Evolutionary conservation across 2,329 filamentous ascomycete genomes (phyloP).

Genomic region (Pseudopithomyces chartarum): DNA sequence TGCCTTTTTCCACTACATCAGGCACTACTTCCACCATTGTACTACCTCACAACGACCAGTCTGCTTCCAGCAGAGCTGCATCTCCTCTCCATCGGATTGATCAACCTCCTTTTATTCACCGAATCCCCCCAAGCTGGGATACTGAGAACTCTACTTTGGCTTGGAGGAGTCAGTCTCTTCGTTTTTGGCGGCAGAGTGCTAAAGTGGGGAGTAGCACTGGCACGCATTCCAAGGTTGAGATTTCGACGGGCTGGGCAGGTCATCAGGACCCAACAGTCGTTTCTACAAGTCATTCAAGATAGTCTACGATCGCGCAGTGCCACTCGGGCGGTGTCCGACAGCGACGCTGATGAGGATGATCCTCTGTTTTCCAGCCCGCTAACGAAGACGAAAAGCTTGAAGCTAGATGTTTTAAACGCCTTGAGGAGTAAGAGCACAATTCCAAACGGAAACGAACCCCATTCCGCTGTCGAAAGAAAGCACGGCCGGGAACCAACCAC

Average conservation of each 20-base stretch:
- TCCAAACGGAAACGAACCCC: slow-evolving; percentile 25
- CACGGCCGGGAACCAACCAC: slow-evolving; percentile 5
- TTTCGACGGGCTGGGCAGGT: slow-evolving; percentile 66
- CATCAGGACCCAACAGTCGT: slow-evolving; percentile 49
- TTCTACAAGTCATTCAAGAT: slow-evolving; percentile 49
- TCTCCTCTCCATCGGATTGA: slow-evolving; percentile 78
- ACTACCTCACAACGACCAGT: slow-evolving; percentile 86
- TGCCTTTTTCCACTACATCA: slow-evolving; percentile 84
- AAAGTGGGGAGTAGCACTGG: slow-evolving; percentile 81
- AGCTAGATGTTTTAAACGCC: slow-evolving; percentile 30
- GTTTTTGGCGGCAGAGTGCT: slow-evolving; percentile 75
- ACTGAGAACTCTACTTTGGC: slow-evolving; percentile 51
- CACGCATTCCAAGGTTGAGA: slow-evolving; percentile 89
- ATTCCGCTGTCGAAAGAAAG: slow-evolving; percentile 36
- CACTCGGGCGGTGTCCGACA: slow-evolving; percentile 36
- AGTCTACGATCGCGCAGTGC: slow-evolving; percentile 33
- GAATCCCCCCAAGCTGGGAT: slow-evolving; percentile 61
- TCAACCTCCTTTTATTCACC: slow-evolving; percentile 80
- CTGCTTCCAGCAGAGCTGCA: slow-evolving; percentile 86
- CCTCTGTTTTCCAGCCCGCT: slow-evolving; percentile 20
- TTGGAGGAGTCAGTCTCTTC: slow-evolving; percentile 75
- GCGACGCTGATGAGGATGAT: slow-evolving; percentile 55
- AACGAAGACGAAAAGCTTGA: slow-evolving; percentile 34
- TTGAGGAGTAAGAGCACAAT: slow-evolving; percentile 18
- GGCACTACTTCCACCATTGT: slow-evolving; percentile 72